Percentiles rank a stretch among this genome's conserved stretches.
Evolutionary conservation across 441 rosid species (phyloP).

Genomic region (Daphne laureola): DNA sequence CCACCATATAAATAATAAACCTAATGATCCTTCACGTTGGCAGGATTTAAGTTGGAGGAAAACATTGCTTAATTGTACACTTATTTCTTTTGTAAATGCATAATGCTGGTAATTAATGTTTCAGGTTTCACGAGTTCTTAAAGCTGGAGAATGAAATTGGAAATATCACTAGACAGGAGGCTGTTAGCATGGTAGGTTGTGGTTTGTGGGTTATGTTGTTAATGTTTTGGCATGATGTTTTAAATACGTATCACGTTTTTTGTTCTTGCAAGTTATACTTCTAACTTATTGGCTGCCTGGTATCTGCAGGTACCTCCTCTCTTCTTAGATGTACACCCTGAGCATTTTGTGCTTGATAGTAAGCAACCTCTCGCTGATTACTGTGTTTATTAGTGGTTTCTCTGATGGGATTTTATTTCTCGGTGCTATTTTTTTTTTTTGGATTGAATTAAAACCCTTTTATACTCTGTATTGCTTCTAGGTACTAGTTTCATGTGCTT

Average conservation of each 20-base stretch:
- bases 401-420: too few relatives aligned
- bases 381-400: not conserved
- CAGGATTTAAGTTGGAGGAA: too few relatives aligned
- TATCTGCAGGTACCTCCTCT: slow-evolving; percentile 83
- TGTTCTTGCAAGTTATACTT: slow-evolving; percentile 1
- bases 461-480: too few relatives aligned
- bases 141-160: slow-evolving; percentile 96
- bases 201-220: too few relatives aligned
- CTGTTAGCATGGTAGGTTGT: slow-evolving; percentile 89
- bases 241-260: not conserved
- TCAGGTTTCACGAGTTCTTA: slow-evolving; percentile 91
- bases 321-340: slow-evolving; percentile 73
- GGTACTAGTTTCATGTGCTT: too few relatives aligned
- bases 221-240: not conserved
- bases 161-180: slow-evolving; percentile 93
- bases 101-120: slow-evolving; percentile 14
- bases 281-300: slow-evolving; percentile 13
- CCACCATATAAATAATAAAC: too few relatives aligned
- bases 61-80: too few relatives aligned
- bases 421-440: too few relatives aligned
- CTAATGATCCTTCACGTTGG: too few relatives aligned
- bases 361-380: slow-evolving; percentile 28
- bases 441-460: too few relatives aligned
- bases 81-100: slow-evolving; percentile 5
- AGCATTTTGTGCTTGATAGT: slow-evolving; percentile 89